A percentile compares a stretch with the other conserved stretches of the same genome.
These are phyloP conservation scores for Onygenales sp. DNA, from an alignment of 2,329 filamentous ascomycete species.

Conservation along the genomic window DNA sequence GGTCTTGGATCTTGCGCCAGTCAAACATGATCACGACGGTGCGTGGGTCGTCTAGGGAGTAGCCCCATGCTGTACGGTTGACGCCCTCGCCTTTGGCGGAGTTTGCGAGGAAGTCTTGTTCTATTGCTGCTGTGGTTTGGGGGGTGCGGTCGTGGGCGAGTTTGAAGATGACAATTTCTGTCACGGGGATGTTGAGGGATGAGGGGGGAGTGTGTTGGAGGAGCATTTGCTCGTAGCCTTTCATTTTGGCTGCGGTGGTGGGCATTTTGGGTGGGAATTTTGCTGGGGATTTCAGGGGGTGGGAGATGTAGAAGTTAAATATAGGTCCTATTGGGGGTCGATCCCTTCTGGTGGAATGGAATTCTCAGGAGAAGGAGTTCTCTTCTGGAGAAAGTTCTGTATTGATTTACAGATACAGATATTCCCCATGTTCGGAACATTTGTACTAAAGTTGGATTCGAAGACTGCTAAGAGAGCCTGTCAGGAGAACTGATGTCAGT, in stretches of 20 bases:
- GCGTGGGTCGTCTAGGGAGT: not conserved
- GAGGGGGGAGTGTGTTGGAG: not conserved
- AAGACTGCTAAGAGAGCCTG: not conserved
- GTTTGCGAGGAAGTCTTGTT: not conserved
- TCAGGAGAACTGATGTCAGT: not conserved
- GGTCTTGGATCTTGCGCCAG: not conserved
- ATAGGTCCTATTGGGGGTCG: too few relatives aligned
- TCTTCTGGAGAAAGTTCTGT: too few relatives aligned
- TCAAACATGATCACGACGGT: not conserved
- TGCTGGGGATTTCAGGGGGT: not conserved
- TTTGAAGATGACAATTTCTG: not conserved
- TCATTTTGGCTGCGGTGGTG: not conserved
- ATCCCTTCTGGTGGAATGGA: too few relatives aligned
- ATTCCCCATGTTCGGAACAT: too few relatives aligned
- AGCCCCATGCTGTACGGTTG: not conserved
- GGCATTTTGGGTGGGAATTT: not conserved
- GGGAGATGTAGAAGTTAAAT: too few relatives aligned
- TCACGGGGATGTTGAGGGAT: not conserved
- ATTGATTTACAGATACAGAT: too few relatives aligned
- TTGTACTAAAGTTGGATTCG: too few relatives aligned
- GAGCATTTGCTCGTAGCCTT: not conserved
- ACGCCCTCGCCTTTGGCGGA: not conserved
- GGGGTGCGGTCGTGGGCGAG: not conserved
- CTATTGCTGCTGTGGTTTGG: not conserved
- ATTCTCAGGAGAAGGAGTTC: too few relatives aligned